Percentiles rank a stretch among this genome's conserved stretches.
phyloP scores from a whole-genome alignment of 73 alveolate genomes.

The Paraurostyla sp. region DNA sequence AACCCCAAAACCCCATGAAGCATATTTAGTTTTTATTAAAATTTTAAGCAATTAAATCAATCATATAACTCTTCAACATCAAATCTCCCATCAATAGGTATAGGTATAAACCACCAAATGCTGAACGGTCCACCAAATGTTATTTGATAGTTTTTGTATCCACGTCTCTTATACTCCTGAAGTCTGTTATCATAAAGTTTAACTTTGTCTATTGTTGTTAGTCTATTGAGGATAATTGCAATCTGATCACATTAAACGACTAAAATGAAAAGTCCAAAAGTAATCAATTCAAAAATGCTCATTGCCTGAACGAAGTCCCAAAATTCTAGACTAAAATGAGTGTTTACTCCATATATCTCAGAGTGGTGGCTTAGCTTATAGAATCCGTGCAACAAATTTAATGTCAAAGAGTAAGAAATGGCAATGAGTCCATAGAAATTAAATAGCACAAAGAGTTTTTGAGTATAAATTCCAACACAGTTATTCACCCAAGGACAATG shows the following conservation, averaged over 20 bases:
- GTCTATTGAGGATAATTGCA: neutral
- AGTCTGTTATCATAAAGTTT: neutral
- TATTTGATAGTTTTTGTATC: neutral
- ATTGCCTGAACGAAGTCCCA: neutral
- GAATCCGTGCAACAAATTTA: neutral
- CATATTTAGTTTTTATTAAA: too few relatives aligned
- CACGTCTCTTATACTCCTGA: neutral
- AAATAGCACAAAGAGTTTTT: conserved; percentile 62
- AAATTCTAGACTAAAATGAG: neutral
- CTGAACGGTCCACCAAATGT: conserved; percentile 26
- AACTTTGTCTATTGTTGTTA: neutral
- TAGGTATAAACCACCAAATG: conserved; percentile 9
- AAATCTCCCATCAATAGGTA: neutral
- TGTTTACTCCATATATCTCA: neutral
- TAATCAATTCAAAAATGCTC: neutral
- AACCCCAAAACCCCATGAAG: too few relatives aligned
- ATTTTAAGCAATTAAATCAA: neutral
- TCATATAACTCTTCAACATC: conserved; percentile 13
- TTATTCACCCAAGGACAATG: conserved; percentile 87
- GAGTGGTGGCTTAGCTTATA: neutral
- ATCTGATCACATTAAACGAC: conserved; percentile 7
- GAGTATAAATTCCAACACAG: conserved; percentile 75
- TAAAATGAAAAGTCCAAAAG: neutral
- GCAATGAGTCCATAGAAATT: neutral
- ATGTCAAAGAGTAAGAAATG: neutral